These are phyloP conservation scores for Lolium perenne DNA, from an alignment of 176 grass and related monocot species.

Conservation along the genomic window DNA sequence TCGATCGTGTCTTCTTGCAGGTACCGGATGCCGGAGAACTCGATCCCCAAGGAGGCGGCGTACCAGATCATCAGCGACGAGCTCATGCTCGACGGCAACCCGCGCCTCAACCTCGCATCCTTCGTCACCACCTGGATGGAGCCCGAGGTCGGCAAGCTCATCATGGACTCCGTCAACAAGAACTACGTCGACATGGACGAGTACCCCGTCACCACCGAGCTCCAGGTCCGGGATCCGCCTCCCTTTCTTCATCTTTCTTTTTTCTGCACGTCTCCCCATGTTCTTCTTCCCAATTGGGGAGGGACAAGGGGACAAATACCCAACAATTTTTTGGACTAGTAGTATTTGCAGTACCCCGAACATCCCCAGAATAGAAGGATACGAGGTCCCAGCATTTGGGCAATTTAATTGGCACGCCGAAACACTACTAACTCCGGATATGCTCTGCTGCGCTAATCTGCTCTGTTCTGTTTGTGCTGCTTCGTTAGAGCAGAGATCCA, in stretches of 20 bases:
- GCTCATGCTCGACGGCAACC: constrained; percentile 99
- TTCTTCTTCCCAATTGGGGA: background rate
- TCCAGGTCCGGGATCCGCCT: constrained; percentile 59
- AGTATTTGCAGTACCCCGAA: background rate
- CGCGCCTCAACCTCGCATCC: constrained; percentile 88
- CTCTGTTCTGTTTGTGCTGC: background rate
- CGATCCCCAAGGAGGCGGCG: constrained; percentile 93
- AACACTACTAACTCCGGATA: background rate
- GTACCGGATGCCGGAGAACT: constrained; percentile 87
- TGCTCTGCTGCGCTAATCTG: background rate
- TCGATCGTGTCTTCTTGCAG: constrained; percentile 33
- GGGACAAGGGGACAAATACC: background rate
- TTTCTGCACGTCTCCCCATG: background rate
- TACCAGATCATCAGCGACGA: constrained; percentile 99
- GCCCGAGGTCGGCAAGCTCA: constrained; percentile 93
- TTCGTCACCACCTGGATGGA: constrained; percentile 99
- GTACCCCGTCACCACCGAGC: constrained; percentile 96
- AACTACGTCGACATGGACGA: constrained; percentile 99
- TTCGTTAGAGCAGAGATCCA: no score
- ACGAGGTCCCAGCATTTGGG: constrained; percentile 8
- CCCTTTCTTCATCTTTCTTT: background rate
- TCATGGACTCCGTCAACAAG: constrained; percentile 88
- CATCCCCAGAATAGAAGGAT: constrained; percentile 2
- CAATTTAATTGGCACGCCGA: background rate
- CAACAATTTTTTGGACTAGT: background rate